phyloP scores from a whole-genome alignment of 139 green algal species.

The Micromonas pusilla region DNA sequence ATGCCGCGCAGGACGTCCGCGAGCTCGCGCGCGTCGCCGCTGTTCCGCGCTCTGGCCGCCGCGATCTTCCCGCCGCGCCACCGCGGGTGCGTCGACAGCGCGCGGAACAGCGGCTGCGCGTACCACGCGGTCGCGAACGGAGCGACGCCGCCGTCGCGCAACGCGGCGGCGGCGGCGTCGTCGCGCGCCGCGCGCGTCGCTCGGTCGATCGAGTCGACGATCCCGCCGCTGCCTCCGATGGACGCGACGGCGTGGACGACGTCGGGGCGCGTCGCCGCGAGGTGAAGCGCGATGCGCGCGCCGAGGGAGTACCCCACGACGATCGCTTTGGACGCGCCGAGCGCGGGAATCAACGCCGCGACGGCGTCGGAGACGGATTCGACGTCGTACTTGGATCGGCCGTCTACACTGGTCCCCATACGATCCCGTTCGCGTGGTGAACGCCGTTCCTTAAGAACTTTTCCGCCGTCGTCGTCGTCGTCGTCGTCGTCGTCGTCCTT shows the following conservation, averaged over 20 bases:
- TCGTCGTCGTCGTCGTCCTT: too few relatives aligned
- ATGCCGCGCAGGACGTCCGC: neutral
- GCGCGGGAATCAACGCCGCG: neutral
- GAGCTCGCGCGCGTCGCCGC: neutral
- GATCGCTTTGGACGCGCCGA: neutral
- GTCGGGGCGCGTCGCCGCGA: neutral
- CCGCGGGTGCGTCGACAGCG: neutral
- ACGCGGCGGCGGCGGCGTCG: neutral
- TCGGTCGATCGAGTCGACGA: neutral
- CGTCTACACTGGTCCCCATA: too few relatives aligned
- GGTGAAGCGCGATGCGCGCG: constrained; percentile 36
- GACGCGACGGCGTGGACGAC: neutral
- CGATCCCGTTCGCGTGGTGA: too few relatives aligned
- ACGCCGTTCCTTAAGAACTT: too few relatives aligned
- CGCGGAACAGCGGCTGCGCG: neutral
- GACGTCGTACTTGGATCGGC: too few relatives aligned
- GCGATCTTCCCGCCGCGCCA: neutral
- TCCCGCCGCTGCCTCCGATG: neutral
- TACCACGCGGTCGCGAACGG: neutral
- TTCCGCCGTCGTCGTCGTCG: too few relatives aligned
- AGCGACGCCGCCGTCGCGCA: neutral
- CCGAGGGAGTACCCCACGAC: constrained; percentile 44
- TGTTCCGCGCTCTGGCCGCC: neutral
- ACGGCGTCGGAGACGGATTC: constrained; percentile 27
- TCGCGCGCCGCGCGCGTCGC: neutral